Evolutionary conservation across 306 rosid species (phyloP).

Genomic region (Quercus robur): DNA sequence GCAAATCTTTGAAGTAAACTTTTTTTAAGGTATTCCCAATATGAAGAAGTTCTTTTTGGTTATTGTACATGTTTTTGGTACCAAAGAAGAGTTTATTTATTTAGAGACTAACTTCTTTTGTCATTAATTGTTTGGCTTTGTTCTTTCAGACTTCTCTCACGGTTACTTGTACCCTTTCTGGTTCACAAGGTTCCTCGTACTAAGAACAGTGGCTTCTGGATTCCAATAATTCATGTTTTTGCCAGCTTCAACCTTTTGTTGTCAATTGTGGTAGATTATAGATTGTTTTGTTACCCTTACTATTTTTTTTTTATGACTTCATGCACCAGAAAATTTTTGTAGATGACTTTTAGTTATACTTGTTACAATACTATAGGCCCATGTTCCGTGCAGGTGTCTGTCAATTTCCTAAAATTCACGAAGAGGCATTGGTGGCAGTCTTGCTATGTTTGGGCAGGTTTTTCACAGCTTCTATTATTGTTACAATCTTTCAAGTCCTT

Average conservation of each 20-base stretch:
- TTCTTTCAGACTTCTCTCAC: conserved; percentile 68
- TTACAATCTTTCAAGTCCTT: not conserved
- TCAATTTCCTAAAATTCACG: conserved; percentile 49
- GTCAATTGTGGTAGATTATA: conserved; percentile 60
- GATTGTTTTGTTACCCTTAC: conserved; percentile 1
- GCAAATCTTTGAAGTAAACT: too few relatives aligned
- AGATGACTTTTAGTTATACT: not conserved
- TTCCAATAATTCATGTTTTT: conserved; percentile 82
- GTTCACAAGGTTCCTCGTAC: conserved; percentile 78
- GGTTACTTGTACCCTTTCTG: conserved; percentile 59
- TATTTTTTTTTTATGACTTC: not conserved
- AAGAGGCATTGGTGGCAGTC: conserved; percentile 75
- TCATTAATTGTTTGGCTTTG: conserved; percentile 19
- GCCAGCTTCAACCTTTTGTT: conserved; percentile 85
- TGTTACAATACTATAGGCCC: not conserved
- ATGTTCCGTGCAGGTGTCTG: conserved; percentile 48
- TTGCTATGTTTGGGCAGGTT: conserved; percentile 94
- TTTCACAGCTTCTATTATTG: conserved; percentile 26
- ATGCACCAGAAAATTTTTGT: not conserved
- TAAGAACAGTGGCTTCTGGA: conserved; percentile 90
- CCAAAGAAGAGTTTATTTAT: not conserved
- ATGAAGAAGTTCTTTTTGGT: not conserved
- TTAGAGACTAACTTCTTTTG: not conserved
- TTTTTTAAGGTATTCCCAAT: not conserved
- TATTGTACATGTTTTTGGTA: not conserved